Base-by-base conservation (phyloP, 805 yeast genomes). In the Tetrapisispora fleetii region DNA sequence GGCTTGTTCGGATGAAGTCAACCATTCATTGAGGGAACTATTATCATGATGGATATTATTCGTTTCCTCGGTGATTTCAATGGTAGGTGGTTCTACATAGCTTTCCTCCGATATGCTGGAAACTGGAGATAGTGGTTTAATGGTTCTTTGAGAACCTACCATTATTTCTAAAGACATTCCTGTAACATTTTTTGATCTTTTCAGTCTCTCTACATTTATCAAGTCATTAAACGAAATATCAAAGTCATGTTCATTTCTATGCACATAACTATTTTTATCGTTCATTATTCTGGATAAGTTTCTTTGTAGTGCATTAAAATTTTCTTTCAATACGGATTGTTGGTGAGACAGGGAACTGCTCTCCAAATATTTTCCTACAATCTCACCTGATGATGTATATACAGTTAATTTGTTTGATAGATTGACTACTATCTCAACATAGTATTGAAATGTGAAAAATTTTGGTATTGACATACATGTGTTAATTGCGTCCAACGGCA, bases 401-500 rank as follows among this genome's bases (percentile, higher is more conserved):
- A 72, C 65, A 9, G 64, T 56, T 50, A 70, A 73, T 51, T 77
- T 80, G 21, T 83, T 86, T 2, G 90, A 80, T 39, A 90, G 67
- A 58, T 89, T 89, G n/a, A 85, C 79, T 49, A 87, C 73, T 2
- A 85, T 89, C 62, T 89, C 97, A 16, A 89, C 69, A 59, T 83
- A 85, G 62, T 90, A 89, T 59, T 85, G 91, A 64, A 89, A 89
- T 2, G 88, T 75, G 9, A 88, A 87, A 43, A 82, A 67, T 19
- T 54, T 56, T 42, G 54, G 55, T 46, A 85, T 77, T 1, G 85
- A 84, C 17, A 78, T 73, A 14, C 87, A 85, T 0, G 95, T 85
- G 0, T 96, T 95, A 60, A 89, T 87, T 0, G 85, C 81, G 56
- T 89, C 96, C 0, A 84, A 78, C 0, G 97, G 96, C 0, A 89